phyloP scores from a whole-genome alignment of 139 green algal genomes.

The Coelastrella sp. region DNA sequence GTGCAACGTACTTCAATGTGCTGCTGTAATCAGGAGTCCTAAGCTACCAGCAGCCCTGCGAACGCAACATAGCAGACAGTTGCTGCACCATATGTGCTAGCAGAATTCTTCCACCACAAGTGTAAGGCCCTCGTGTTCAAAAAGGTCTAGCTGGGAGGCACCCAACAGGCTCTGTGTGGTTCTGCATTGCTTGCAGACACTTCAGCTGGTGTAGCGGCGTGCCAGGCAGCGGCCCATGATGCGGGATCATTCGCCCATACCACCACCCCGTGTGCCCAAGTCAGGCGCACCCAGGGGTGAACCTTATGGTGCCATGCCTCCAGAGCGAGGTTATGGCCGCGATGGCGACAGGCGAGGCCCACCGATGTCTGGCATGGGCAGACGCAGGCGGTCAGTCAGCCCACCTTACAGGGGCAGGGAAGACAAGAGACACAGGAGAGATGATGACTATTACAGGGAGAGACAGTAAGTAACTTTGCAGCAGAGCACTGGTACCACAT shows the following conservation, averaged over 20 bases:
- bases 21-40: too few relatives aligned
- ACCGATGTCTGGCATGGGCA: background rate
- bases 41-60: too few relatives aligned
- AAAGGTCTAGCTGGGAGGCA: too few relatives aligned
- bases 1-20: too few relatives aligned
- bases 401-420: background rate
- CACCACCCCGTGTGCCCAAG: constrained; percentile 35
- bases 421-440: constrained; percentile 29
- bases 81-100: background rate
- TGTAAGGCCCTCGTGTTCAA: too few relatives aligned
- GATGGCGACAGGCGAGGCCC: background rate
- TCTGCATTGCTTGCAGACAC: background rate
- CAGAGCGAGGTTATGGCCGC: background rate
- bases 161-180: background rate
- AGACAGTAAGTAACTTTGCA: background rate
- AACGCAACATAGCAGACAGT: background rate
- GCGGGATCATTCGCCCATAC: constrained; percentile 1
- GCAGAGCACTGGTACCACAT: too few relatives aligned
- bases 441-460: constrained; percentile 37
- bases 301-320: background rate
- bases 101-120: background rate
- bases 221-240: background rate
- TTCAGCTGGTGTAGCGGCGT: background rate
- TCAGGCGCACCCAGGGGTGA: background rate
- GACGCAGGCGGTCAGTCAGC: background rate